Evolutionary conservation across 441 rosid species (phyloP), one percentile per base, ranked within the genome.

Genomic region (Biscutella laevigata): DNA sequence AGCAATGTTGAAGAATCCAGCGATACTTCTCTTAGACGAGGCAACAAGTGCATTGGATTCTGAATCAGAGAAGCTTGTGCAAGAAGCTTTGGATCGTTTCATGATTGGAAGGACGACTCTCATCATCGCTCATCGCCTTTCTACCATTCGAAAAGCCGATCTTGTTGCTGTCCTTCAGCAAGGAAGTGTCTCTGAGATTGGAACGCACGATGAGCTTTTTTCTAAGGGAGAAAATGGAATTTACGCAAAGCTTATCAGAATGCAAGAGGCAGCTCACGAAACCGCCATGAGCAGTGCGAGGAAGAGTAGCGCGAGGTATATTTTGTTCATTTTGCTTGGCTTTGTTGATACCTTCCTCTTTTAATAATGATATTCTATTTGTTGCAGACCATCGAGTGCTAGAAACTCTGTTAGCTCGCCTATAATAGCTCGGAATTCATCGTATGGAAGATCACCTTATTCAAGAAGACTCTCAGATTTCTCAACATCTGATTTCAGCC

Each of bases 331-430:
- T 8, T 38, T 25, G 32, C 15, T 36, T 7, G 17, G 22, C 25
- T 32, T 33, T 16, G 3, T 29, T 16, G 44, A 13, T 40, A 11
- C 1, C 1, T 4, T 7, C 10, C 13, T 13, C 21, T 2, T 6
- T 56, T 70, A 42, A 21, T 30, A 8, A 30, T 21, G 30, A 50
- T 73, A 4, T 53, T 51, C 7, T 44, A 2, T 48, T 35, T 53
- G 64, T 38, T 75, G 61, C 83, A 92, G 99, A 74, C 99, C 95
- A 7, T 94, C 99, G 6, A 94, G 99, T 64, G 99, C 99, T 7
- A 74, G 99, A 72, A 94, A 88, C 78, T 94, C 99, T 0, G 95
- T 94, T 25, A 88, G 99, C 79, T 94, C 99, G 5, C 99, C 99
- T 1, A 94, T 94, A 54, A 94, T 94, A 42, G 80, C 99, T 2